Evolutionary conservation across 306 rosid genomes (phyloP), one percentile per base, ranked within the genome.

Genomic region (Cicer pinnatifidum): DNA sequence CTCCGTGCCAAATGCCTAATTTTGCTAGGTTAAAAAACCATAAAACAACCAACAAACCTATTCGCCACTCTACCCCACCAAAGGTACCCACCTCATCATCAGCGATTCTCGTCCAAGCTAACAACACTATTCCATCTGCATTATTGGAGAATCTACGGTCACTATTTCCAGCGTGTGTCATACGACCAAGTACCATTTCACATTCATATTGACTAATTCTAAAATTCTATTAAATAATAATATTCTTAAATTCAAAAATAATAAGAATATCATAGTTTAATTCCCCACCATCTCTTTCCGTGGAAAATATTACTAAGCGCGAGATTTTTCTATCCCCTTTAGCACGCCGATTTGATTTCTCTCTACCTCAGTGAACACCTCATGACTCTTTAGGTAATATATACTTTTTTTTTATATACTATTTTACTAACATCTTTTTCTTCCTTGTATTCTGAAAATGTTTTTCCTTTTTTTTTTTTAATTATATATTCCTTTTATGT

Each of bases 141-240:
- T 13, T 16, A 6, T 59, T 39, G 8, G 2, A 75, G n/a, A 79
- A 81, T 77, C 82, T 79, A 73, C 62, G 78, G 76, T 59, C 81
- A 13, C 43, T 59, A 16, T 75, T 50, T 64, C 51, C 81, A 72
- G 78, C 73, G 61, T 76, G 78, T 39, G 28, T 50, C 41, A 83
- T 62, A 85, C 85, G 86, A 58, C 63, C 63, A 57, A 63, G 40
- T 44, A 28, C 40, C 40, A 43, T 20, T 45, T 77, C 73, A 37
- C 73, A 40, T 71, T 78, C 71, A 8, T 11, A 48, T 78, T 78
- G 77, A 78, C 82, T 48, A 10, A n/a, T 78, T 78, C 82, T 2
- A 38, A 35, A 40, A 9, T 66, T 66, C 20, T 28, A 44, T 39
- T 0, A 51, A 59, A 72, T 76, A 3, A 35, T 16, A 46, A 57